phyloP scores from a whole-genome alignment of 2,329 filamentous ascomycete genomes.

The Sporothrix humicola region DNA sequence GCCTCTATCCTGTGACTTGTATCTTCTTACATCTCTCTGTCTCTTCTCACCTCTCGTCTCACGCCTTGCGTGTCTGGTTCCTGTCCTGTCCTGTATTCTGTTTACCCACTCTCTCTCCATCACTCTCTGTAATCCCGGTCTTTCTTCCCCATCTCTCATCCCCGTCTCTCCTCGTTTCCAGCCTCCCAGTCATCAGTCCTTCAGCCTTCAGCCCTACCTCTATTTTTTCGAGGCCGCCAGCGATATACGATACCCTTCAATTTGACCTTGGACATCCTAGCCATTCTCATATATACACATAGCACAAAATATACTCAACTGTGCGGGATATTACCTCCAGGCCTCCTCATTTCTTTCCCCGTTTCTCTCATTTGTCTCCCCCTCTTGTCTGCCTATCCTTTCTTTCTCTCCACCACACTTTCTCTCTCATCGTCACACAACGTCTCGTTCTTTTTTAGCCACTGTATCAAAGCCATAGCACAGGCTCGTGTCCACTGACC shows the following conservation, averaged over 20 bases:
- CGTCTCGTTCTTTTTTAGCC: constrained; percentile 22
- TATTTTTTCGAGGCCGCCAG: neutral
- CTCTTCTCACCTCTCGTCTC: neutral
- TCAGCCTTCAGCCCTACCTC: neutral
- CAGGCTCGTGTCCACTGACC: neutral
- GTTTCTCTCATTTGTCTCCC: neutral
- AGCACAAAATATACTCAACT: neutral
- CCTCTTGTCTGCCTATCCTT: neutral
- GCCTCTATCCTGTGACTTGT: neutral
- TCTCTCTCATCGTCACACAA: neutral
- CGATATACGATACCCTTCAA: too few species aligned
- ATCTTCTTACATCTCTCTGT: neutral
- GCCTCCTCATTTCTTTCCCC: neutral
- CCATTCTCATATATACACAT: neutral
- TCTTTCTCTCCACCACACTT: neutral
- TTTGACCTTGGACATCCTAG: neutral
- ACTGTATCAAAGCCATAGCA: constrained; percentile 21
- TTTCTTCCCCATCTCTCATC: neutral
- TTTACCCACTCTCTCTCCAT: neutral
- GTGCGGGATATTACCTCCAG: neutral
- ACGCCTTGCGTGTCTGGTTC: neutral
- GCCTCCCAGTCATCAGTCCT: neutral
- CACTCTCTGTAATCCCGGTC: neutral
- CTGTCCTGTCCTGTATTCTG: neutral
- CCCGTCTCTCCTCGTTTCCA: neutral